Evolutionary conservation across 1,284 basidiomycete species (phyloP), one percentile per base, ranked within the genome.

Genomic region (Microbotryum intermedium): DNA sequence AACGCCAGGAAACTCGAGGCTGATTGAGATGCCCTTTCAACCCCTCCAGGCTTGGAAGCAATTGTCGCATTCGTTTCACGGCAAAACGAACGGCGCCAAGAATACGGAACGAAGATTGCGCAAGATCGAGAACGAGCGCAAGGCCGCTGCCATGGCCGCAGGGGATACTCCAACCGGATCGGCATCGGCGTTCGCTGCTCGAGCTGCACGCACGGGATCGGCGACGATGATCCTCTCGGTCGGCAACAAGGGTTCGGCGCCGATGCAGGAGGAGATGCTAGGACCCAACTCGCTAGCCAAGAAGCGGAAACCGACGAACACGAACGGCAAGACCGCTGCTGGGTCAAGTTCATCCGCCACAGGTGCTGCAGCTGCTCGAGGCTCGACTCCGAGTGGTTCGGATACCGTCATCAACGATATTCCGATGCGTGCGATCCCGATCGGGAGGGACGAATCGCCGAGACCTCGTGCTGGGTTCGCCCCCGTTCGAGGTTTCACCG

Each of bases 171-270:
- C 92, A 4, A 76, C 90, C 53, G 91, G 88, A 71, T 94, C 94
- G 86, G 90, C 85, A 66, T 82, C 81, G 64, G 91, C 90, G 18
- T 97, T 97, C 77, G 84, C 91, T 71, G 82, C 86, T 57, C 80
- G 92, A 58, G 90, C 94, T 74, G 85, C 91, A 75, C 90, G 89
- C 77, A 84, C 87, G 13, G 92, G 92, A 1, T 88, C 92, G 72
- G 91, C 92, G 10, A 90, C 93, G 73, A 95, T 97, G 76, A 87
- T 95, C 9, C 75, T 97, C 61, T 90, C 88, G 1, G 89, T 93
- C 29, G 92, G 92, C 64, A 95, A 93, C 76, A 83, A 88, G 80
- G 88, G 88, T 42, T 60, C 66, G n/a, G 66, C 66, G 3, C 64
- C 66, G 20, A 30, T 60, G 1, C 64, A 65, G 46, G 61, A 63